phyloP scores from a whole-genome alignment of 352 stramenopile genomes.

The Aphanomyces stellatus region DNA sequence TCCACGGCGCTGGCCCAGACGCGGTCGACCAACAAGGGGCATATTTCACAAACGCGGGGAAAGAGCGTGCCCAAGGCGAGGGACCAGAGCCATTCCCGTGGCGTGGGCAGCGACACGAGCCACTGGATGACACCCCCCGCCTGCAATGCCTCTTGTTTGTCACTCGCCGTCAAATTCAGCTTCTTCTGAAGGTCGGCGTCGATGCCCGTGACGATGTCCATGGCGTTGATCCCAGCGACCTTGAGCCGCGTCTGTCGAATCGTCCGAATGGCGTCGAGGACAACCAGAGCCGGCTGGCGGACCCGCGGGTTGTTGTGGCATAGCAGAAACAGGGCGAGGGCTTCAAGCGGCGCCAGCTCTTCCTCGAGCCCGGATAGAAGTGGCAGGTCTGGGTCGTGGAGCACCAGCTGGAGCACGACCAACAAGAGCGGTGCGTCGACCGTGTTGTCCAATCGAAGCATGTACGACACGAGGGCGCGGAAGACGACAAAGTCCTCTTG shows the following conservation, averaged over 20 bases:
- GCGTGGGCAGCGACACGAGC: neutral
- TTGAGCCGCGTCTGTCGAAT: constrained; percentile 14
- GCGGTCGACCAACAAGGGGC: constrained; percentile 47
- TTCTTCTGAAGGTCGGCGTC: constrained; percentile 1
- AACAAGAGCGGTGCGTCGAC: neutral
- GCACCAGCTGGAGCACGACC: neutral
- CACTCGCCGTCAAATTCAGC: neutral
- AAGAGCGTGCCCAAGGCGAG: constrained; percentile 39
- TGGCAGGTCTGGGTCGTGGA: neutral
- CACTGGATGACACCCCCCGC: neutral
- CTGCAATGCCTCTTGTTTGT: constrained; percentile 12
- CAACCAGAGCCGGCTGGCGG: constrained; percentile 25
- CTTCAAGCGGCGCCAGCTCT: constrained; percentile 56
- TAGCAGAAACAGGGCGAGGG: constrained; percentile 46
- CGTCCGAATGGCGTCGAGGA: constrained; percentile 27
- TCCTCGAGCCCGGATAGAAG: constrained; percentile 21
- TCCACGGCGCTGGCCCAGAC: constrained; percentile 59
- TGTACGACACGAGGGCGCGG: constrained; percentile 47
- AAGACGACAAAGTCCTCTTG: constrained; percentile 25
- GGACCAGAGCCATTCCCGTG: constrained; percentile 41
- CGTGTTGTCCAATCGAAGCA: constrained; percentile 28
- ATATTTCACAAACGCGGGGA: constrained; percentile 26
- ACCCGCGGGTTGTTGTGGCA: constrained; percentile 33
- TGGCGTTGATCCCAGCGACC: constrained; percentile 10
- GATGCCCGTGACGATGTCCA: constrained; percentile 20